Evolutionary conservation across 257 asterid genomes (phyloP), one percentile per base, ranked within the genome.

Genomic region (Paraleonurus japonicus): DNA sequence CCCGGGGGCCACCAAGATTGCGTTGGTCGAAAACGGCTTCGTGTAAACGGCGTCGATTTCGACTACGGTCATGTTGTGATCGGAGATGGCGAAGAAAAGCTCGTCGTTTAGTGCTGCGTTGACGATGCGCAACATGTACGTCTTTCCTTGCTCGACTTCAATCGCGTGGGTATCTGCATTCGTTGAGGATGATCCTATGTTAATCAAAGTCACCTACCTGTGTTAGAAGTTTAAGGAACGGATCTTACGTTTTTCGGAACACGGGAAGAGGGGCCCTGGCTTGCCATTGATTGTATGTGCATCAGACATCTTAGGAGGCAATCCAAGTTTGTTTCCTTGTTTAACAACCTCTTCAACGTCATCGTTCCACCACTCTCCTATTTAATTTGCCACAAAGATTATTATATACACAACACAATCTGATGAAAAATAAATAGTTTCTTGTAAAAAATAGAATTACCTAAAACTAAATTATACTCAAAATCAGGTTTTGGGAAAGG

Each of bases 401-500:
- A 15, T 26, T 5, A 28, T n/a, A 43, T 43, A 13, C n/a, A 41
- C 16, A 41, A 13, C n/a, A 41, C 16, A 41, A 43, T 43, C 17
- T 15, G 51, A 43, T 43, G 1, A 41, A 41, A 11, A 41, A 0
- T 41, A 1, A 41, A 43, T 3, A 12, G 1, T 12, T 41, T 12
- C 50, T 41, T 23, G 22, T 27, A 28, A 26, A 28, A 26, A 15
- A 33, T 51, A 41, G 10, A 50, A 62, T 48, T 11, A 78, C 83
- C 79, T 64, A 81, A 48, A 47, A 81, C 4, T 57, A 81, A 15
- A 17, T 65, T 78, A 23, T 63, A 63, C 43, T 75, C 88, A 37
- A 61, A 37, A 37, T 69, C 50, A 7, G 94, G 92, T 67, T 84
- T 83, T 19, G 91, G 96, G 63, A 89, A 89, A 51, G 94, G 96